Evolutionary conservation across 257 asterid genomes (phyloP), one percentile per base, ranked within the genome.

Genomic region (Solanum etuberosum): DNA sequence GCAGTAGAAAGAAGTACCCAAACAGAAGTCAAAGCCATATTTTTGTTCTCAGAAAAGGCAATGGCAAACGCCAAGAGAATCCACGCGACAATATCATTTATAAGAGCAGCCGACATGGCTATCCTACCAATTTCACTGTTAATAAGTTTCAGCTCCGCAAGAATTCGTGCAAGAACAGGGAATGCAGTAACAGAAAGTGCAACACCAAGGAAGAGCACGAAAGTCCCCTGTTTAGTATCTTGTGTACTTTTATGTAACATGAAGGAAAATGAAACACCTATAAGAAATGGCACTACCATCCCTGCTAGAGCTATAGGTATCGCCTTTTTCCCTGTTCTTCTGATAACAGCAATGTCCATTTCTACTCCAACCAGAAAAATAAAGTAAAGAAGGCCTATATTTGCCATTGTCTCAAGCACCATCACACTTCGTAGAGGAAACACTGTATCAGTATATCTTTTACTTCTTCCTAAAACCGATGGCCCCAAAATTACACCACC

Each of bases 121-220:
- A 81, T 81, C 63, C 21, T 42, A 59, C 90, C 90, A 59, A 89
- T 83, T 61, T 86, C 87, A 7, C 89, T 86, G 68, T 88, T 89
- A 12, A 89, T 68, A 25, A 89, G 87, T 63, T 89, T 89, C 31
- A 89, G 38, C 73, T 89, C 89, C 5, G 90, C 90, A 3, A 89
- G 84, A 21, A 89, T 89, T 31, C 90, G 87, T 16, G 90, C 90
- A 83, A 89, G 84, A 42, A 88, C 90, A 14, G 90, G 90, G 32
- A 88, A 88, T 65, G 90, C 88, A 4, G 90, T 88, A 25, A 85
- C 84, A 23, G 88, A 88, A 46, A 88, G 88, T 20, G 88, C 90
- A 7, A 88, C 90, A 9, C 85, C 85, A 48, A 81, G 85, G 85
- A 81, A 81, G 43, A 81, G 85, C 35, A 81, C 15, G 42, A 81